Evolutionary conservation across 129 eudicot genomes (phyloP).

Genomic region (Flaveria ramosissima): DNA sequence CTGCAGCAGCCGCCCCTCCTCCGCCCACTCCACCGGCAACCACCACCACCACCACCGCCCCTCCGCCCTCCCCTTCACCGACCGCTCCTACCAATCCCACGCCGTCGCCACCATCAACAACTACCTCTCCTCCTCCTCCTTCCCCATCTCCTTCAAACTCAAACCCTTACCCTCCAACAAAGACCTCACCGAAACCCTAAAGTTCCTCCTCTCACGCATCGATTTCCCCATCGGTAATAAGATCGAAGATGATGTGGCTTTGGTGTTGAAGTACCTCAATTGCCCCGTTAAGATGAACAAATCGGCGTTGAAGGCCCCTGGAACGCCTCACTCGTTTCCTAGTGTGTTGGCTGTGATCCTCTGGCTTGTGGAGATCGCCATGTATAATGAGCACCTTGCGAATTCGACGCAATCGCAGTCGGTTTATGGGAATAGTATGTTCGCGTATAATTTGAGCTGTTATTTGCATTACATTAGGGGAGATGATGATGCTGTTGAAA

Average conservation of each 20-base stretch:
- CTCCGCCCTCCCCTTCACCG: conserved; percentile 40
- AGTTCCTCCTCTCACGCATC: conserved; percentile 51
- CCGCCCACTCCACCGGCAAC: conserved; percentile 38
- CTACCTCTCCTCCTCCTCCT: conserved; percentile 51
- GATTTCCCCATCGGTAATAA: conserved; percentile 43
- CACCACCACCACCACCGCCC: conserved; percentile 38
- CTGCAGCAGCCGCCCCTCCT: conserved; percentile 67
- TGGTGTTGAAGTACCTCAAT: conserved; percentile 44
- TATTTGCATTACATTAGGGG: conserved; percentile 65
- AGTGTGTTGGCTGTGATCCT: conserved; percentile 62
- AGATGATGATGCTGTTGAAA: conserved; percentile 60
- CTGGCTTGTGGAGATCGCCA: conserved; percentile 74
- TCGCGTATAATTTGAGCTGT: conserved; percentile 38
- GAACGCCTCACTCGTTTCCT: conserved; percentile 80
- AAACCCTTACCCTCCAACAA: conserved; percentile 67
- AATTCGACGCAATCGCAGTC: conserved; percentile 24
- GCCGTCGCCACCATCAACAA: conserved; percentile 63
- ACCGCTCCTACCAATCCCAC: conserved; percentile 53
- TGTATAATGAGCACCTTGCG: conserved; percentile 39
- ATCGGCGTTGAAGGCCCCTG: conserved; percentile 70
- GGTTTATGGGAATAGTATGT: conserved; percentile 23
- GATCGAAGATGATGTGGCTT: conserved; percentile 58
- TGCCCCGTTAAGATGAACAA: conserved; percentile 73
- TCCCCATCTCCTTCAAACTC: conserved; percentile 47
- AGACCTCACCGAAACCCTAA: conserved; percentile 68